Evolutionary conservation across 345 rosid genomes (phyloP).

Genomic region (Citrus glauca): DNA sequence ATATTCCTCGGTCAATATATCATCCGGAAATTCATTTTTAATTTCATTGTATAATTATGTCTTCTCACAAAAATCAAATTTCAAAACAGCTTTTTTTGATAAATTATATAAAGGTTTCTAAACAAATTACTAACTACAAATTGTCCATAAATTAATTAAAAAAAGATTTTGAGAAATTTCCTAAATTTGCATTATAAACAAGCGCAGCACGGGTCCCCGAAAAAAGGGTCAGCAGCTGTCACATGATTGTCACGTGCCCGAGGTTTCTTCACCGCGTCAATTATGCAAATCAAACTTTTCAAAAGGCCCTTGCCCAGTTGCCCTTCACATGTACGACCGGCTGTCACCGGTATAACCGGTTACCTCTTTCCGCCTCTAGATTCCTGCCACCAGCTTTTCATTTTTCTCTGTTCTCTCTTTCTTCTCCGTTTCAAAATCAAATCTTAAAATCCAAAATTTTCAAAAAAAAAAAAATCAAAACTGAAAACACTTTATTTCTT

Average conservation of each 20-base stretch:
- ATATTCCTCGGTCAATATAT: no score
- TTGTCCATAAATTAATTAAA: no score
- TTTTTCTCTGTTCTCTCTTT: neutral
- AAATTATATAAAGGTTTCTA: no score
- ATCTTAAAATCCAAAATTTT: neutral
- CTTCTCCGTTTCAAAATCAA: neutral
- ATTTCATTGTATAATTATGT: no score
- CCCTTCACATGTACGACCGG: neutral
- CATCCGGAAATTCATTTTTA: no score
- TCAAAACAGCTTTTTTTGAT: no score
- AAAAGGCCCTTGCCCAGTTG: neutral
- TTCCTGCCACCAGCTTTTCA: neutral
- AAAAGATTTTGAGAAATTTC: no score
- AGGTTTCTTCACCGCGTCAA: neutral
- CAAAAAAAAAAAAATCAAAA: neutral
- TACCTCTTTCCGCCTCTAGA: neutral
- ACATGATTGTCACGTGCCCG: neutral
- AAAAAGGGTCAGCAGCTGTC: neutral
- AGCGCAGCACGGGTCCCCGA: neutral
- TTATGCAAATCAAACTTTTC: neutral
- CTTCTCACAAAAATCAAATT: no score
- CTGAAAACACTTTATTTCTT: neutral
- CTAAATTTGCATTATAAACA: neutral
- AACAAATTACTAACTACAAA: no score
- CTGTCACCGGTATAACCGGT: slow-evolving; percentile 5